These are phyloP conservation scores for Pseudopyrenochaeta lycopersici DNA, from an alignment of 2,329 filamentous ascomycete species.

Conservation along the genomic window DNA sequence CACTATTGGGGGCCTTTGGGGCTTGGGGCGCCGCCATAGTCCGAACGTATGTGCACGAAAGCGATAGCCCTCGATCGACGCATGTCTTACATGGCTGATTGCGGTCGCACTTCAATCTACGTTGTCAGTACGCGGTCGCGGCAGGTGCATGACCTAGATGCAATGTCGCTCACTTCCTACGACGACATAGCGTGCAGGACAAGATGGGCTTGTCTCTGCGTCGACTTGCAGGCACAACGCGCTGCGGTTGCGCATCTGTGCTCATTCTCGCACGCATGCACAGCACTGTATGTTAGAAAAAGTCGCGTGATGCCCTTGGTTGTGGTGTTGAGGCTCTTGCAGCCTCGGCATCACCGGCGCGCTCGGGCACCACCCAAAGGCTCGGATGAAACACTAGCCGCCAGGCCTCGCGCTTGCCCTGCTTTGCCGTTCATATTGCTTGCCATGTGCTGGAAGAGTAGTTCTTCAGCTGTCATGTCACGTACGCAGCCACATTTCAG, in stretches of 20 bases:
- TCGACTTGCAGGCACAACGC: conserved; percentile 37
- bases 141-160: neutral
- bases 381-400: too few species aligned
- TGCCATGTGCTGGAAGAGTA: too few species aligned
- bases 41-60: conserved; percentile 44
- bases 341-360: neutral
- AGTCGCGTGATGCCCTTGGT: neutral
- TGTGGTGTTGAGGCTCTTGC: neutral
- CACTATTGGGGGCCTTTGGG: conserved; percentile 36
- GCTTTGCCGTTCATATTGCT: neutral
- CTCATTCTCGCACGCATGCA: conserved; percentile 23
- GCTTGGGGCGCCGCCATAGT: conserved; percentile 26
- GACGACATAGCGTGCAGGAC: conserved; percentile 39
- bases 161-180: conserved; percentile 30
- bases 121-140: conserved; percentile 7
- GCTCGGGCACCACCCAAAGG: too few species aligned
- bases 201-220: conserved; percentile 44
- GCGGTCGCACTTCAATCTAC: conserved; percentile 46
- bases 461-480: conserved; percentile 35
- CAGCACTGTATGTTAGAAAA: neutral
- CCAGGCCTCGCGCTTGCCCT: too few species aligned
- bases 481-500: conserved; percentile 35
- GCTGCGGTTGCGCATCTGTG: conserved; percentile 22
- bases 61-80: conserved; percentile 45
- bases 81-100: conserved; percentile 49